A percentile compares a stretch with the other conserved stretches of the same genome.
Conservation (phyloP, 805 yeast genomes). For the Citeromyces nyonsensis region DNA sequence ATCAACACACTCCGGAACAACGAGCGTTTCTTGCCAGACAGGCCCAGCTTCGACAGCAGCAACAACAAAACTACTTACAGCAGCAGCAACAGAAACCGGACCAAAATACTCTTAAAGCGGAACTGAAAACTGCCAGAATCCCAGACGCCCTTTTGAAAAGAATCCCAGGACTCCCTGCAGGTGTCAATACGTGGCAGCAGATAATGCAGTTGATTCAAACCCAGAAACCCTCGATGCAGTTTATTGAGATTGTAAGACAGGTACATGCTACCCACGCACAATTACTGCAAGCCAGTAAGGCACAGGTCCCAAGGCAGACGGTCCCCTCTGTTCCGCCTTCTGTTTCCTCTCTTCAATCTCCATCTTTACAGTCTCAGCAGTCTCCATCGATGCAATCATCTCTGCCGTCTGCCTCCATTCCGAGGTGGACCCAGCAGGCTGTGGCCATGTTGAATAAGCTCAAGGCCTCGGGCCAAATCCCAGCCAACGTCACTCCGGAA, state of each 20-base stretch:
- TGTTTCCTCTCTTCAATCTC: too few species aligned
- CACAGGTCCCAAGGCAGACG: conserved; percentile 6
- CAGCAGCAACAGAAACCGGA: conserved; percentile 11
- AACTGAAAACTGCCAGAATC: conserved; percentile 51
- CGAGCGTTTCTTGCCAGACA: conserved; percentile 27
- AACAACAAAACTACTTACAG: conserved; percentile 10
- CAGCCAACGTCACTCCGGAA: conserved; percentile 14
- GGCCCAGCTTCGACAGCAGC: conserved; percentile 28
- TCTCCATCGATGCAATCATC: background rate
- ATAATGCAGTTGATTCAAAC: conserved; percentile 48
- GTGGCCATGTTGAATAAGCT: conserved; percentile 16
- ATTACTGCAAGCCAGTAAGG: conserved; percentile 3
- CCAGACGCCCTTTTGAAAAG: conserved; percentile 51
- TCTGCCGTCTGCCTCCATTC: too few species aligned
- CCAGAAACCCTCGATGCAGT: conserved; percentile 41
- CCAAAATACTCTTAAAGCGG: conserved; percentile 11
- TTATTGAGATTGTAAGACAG: conserved; percentile 43
- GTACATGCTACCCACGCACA: conserved; percentile 33
- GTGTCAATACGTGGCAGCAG: conserved; percentile 70
- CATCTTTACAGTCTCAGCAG: conserved; percentile 1
- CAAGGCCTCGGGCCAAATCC: conserved; percentile 16
- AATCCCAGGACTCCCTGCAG: conserved; percentile 67
- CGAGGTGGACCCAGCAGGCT: conserved; percentile 13
- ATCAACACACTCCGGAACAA: conserved; percentile 10
- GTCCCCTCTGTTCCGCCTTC: too few species aligned